phyloP scores from a whole-genome alignment of 2,329 filamentous ascomycete genomes.

The Cercospora sp. region DNA sequence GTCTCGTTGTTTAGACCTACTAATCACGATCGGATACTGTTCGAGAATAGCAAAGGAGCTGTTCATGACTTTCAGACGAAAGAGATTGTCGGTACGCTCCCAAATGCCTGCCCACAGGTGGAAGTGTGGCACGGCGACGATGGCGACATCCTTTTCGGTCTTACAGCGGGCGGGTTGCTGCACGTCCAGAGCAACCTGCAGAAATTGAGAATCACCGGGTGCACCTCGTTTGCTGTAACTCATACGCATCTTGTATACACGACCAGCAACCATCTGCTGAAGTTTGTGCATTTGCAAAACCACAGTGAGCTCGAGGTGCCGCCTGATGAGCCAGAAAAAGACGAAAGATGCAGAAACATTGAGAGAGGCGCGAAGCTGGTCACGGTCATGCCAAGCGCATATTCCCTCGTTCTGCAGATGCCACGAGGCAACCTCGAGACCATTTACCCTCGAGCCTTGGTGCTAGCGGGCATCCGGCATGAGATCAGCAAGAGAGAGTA shows the following conservation, averaged over 20 bases:
- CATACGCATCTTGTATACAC: constrained; percentile 84
- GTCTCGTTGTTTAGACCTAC: constrained; percentile 19
- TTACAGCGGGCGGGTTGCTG: constrained; percentile 74
- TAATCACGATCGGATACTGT: constrained; percentile 28
- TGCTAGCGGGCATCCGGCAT: constrained; percentile 82
- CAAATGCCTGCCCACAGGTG: constrained; percentile 30
- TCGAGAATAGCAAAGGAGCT: constrained; percentile 25
- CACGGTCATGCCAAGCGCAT: constrained; percentile 83
- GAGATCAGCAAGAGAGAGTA: constrained; percentile 82
- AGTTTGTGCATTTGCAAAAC: constrained; percentile 78
- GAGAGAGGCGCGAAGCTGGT: constrained; percentile 86
- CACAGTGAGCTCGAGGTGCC: constrained; percentile 73
- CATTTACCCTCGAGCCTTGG: constrained; percentile 87
- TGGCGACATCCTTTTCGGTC: constrained; percentile 54
- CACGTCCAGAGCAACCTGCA: constrained; percentile 53
- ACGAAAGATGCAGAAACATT: constrained; percentile 88
- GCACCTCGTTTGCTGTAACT: constrained; percentile 86
- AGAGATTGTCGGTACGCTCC: constrained; percentile 22
- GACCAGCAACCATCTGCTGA: constrained; percentile 86
- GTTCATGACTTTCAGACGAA: constrained; percentile 17
- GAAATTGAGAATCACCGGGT: constrained; percentile 74
- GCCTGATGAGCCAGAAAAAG: constrained; percentile 81
- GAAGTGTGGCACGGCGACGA: constrained; percentile 42
- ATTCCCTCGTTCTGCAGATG: constrained; percentile 88
- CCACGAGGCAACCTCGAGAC: constrained; percentile 94